These are phyloP conservation scores for Dendrobium nobile DNA, from an alignment of 106 monocot genomes.

Conservation along the genomic window DNA sequence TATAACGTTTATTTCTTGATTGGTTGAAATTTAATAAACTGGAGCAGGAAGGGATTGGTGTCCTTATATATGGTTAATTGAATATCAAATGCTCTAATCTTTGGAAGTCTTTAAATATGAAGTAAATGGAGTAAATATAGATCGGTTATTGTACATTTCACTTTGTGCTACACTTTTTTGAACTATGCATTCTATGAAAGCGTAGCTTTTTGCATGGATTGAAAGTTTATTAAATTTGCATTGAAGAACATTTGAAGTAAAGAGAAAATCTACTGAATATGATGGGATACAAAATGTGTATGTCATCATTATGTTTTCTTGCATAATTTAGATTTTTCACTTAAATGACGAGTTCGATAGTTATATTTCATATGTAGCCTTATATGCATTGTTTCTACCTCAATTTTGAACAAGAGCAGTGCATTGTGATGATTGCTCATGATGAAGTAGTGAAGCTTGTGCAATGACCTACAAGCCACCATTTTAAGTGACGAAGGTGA, in stretches of 20 bases:
- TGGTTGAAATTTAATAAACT: neutral
- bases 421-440: no score
- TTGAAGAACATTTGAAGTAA: neutral
- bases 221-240: neutral
- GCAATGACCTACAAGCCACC: no score
- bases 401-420: no score
- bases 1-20: conserved; percentile 7
- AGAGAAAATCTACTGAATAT: no score
- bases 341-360: no score
- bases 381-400: no score
- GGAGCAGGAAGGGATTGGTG: neutral
- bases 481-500: no score
- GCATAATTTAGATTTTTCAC: no score
- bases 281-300: no score
- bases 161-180: neutral
- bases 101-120: conserved; percentile 9
- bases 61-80: neutral
- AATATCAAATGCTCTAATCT: neutral
- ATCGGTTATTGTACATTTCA: neutral
- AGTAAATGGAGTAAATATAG: neutral
- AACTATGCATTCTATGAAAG: neutral
- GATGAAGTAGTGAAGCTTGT: no score
- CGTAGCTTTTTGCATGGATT: neutral
- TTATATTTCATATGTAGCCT: no score
- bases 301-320: no score